Percentiles rank a stretch among this genome's conserved stretches.
Evolutionary conservation across 2,329 filamentous ascomycete genomes (phyloP).

Genomic region (Grosmannia serpens): DNA sequence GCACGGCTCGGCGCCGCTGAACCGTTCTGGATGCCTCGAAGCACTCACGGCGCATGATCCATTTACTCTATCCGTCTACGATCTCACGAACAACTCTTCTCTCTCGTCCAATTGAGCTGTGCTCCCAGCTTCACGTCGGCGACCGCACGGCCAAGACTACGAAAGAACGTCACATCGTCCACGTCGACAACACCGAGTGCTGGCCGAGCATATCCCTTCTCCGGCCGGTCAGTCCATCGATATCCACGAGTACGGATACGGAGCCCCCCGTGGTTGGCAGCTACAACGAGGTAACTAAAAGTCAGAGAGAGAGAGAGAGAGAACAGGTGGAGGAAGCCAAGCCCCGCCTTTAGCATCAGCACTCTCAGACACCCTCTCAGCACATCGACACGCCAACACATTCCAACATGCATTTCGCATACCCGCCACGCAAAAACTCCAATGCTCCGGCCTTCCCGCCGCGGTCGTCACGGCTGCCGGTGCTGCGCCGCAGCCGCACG

Average conservation of each 20-base stretch:
- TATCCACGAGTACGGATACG: neutral
- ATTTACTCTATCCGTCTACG: neutral
- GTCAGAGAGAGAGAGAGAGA: neutral
- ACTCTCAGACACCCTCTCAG: neutral
- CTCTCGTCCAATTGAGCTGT: neutral
- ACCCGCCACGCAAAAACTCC: conserved; percentile 75
- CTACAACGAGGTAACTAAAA: neutral
- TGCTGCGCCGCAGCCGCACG: conserved; percentile 49
- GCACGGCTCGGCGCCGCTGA: conserved; percentile 5
- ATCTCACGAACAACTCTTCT: neutral
- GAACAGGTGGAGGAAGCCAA: neutral
- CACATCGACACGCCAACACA: neutral
- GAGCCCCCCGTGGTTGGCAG: neutral
- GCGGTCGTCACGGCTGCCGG: conserved; percentile 39
- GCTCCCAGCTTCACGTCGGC: neutral
- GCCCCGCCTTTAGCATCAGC: neutral
- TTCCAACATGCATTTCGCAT: conserved; percentile 69
- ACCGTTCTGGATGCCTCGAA: neutral
- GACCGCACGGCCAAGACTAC: neutral
- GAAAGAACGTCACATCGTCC: neutral
- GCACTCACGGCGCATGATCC: conserved; percentile 14
- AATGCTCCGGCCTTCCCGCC: conserved; percentile 60
- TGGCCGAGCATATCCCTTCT: neutral
- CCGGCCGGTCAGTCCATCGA: neutral
- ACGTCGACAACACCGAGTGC: neutral